Evolutionary conservation across 495 filamentous ascomycete species (phyloP).

Genomic region (Neurospora cerealis): DNA sequence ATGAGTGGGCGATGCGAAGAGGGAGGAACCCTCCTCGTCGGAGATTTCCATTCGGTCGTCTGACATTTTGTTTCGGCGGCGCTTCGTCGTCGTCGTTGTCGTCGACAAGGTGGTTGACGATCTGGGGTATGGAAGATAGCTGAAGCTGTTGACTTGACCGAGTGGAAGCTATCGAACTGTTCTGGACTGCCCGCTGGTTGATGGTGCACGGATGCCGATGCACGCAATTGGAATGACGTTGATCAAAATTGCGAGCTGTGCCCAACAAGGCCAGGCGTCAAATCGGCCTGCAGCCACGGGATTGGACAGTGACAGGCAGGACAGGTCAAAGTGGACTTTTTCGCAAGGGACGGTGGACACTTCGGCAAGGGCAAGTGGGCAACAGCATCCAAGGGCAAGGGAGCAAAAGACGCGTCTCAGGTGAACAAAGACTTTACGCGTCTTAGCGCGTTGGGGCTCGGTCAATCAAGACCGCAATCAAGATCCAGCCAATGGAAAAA

Average conservation of each 20-base stretch:
- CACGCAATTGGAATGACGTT: not conserved
- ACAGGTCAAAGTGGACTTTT: not conserved
- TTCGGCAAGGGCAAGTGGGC: not conserved
- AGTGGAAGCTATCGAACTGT: not conserved
- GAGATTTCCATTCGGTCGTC: conserved; percentile 13
- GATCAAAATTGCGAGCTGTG: not conserved
- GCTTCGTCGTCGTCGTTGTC: not conserved
- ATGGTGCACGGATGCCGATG: not conserved
- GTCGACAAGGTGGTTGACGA: not conserved
- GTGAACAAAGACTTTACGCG: not conserved
- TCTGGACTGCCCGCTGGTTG: conserved; percentile 10
- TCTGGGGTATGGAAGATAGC: not conserved
- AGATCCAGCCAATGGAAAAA: not conserved
- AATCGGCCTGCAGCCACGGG: not conserved
- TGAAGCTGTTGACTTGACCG: not conserved
- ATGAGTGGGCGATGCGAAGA: conserved; percentile 59
- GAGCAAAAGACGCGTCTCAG: not conserved
- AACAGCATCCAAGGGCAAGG: not conserved
- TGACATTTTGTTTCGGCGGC: conserved; percentile 7
- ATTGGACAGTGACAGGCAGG: not conserved
- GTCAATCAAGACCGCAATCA: not conserved
- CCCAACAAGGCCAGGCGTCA: not conserved
- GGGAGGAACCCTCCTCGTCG: conserved; percentile 53
- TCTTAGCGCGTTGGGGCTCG: not conserved
- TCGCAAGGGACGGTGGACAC: not conserved